phyloP scores from a whole-genome alignment of 148 eudicot species.

The Polygonum aviculare region DNA sequence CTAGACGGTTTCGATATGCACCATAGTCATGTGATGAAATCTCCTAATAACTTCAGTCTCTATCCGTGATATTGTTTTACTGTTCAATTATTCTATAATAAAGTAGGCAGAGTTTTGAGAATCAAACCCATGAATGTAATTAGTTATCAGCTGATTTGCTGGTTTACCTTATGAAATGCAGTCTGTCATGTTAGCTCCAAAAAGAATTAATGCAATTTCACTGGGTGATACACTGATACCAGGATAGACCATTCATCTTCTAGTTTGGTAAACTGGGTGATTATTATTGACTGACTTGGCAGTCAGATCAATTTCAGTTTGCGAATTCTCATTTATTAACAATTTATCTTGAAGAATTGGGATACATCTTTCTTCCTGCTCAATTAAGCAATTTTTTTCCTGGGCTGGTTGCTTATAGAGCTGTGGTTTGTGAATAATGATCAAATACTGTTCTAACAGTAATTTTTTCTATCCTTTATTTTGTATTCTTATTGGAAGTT shows the following conservation, averaged over 20 bases:
- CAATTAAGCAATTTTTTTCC: background rate
- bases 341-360: background rate
- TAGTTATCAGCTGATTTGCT: background rate
- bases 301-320: background rate
- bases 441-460: background rate
- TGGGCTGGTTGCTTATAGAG: background rate
- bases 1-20: background rate
- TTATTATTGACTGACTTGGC: background rate
- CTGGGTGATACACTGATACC: background rate
- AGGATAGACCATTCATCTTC: background rate
- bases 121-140: background rate
- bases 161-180: background rate
- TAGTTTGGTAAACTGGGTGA: background rate
- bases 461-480: background rate
- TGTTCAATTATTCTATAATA: background rate
- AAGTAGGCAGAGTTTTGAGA: background rate
- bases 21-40: background rate
- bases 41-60: background rate
- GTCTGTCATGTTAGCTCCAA: background rate
- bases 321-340: background rate
- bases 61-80: background rate
- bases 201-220: background rate
- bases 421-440: background rate
- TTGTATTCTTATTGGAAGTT: background rate
- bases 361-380: background rate